These are phyloP conservation scores for Naegleria lovaniensis DNA, from an alignment of 208 protist species.

Conservation along the genomic window DNA sequence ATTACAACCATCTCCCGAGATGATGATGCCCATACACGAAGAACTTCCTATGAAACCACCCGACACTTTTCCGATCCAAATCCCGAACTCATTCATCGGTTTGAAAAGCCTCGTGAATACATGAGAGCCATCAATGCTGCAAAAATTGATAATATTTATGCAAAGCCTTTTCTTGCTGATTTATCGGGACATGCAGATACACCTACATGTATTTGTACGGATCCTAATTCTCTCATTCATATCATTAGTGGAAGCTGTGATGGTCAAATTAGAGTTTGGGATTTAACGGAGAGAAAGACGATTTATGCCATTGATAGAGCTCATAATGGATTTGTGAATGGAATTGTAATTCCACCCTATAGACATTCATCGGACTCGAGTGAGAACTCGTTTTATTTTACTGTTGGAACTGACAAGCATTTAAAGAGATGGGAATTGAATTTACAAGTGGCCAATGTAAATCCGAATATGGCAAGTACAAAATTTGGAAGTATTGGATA, in stretches of 20 bases:
- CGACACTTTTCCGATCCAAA: slow-evolving; percentile 40
- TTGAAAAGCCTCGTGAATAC: slow-evolving; percentile 64
- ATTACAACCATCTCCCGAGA: slow-evolving; percentile 2
- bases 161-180: slow-evolving; percentile 57
- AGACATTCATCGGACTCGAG: not conserved
- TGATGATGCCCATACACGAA: not conserved
- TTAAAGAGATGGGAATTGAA: slow-evolving; percentile 24
- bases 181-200: slow-evolving; percentile 26
- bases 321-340: slow-evolving; percentile 53
- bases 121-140: slow-evolving; percentile 58
- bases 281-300: slow-evolving; percentile 2
- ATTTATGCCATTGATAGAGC: slow-evolving; percentile 31
- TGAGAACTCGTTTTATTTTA: not conserved
- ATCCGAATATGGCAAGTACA: not conserved
- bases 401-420: not conserved
- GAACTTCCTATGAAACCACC: not conserved
- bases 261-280: slow-evolving; percentile 33
- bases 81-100: slow-evolving; percentile 48
- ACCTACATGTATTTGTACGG: not conserved
- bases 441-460: not conserved
- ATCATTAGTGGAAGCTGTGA: slow-evolving; percentile 24
- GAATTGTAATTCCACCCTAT: not conserved
- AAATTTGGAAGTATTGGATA: not conserved
- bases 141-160: slow-evolving; percentile 64
- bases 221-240: not conserved